phyloP scores from a whole-genome alignment of 192 early-diverging fungal genomes.

The Backusella sp. region DNA sequence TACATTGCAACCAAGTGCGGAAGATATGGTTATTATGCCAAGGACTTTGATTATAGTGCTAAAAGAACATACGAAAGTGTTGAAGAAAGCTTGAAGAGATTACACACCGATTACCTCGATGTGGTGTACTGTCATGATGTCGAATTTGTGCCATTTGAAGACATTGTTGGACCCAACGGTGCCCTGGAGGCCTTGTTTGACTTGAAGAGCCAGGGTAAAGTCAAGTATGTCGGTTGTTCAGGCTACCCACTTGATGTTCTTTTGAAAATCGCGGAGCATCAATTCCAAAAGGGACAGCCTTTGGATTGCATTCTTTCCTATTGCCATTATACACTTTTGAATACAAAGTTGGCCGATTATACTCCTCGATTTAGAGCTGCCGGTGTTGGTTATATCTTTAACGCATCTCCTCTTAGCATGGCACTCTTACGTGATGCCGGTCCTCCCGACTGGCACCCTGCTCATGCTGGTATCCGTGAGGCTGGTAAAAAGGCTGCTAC shows the following conservation, averaged over 20 bases:
- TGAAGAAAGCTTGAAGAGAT: slow-evolving; percentile 53
- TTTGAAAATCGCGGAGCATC: slow-evolving; percentile 53
- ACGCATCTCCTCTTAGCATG: slow-evolving; percentile 74
- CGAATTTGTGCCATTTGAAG: slow-evolving; percentile 64
- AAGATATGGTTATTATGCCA: slow-evolving; percentile 59
- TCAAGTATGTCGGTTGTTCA: slow-evolving; percentile 67
- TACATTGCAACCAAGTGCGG: slow-evolving; percentile 72
- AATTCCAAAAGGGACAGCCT: slow-evolving; percentile 51
- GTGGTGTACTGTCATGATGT: slow-evolving; percentile 75
- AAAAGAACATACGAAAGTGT: slow-evolving; percentile 50
- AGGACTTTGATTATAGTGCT: slow-evolving; percentile 67
- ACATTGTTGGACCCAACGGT: slow-evolving; percentile 46
- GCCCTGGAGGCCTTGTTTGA: slow-evolving; percentile 51
- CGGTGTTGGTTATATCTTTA: slow-evolving; percentile 60
- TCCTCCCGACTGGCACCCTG: slow-evolving; percentile 68
- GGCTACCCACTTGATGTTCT: slow-evolving; percentile 68
- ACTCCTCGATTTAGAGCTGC: slow-evolving; percentile 48
- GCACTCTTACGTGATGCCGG: slow-evolving; percentile 53
- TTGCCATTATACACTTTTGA: slow-evolving; percentile 70
- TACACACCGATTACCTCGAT: slow-evolving; percentile 68
- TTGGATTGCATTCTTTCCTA: slow-evolving; percentile 68
- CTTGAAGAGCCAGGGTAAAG: slow-evolving; percentile 54
- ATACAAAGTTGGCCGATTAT: slow-evolving; percentile 52
- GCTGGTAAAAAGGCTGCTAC: slow-evolving; percentile 48
- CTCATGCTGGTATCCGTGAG: slow-evolving; percentile 44